These are phyloP conservation scores for Ceratocystis cubensis DNA, from an alignment of 2,329 filamentous ascomycete species.

Conservation along the genomic window DNA sequence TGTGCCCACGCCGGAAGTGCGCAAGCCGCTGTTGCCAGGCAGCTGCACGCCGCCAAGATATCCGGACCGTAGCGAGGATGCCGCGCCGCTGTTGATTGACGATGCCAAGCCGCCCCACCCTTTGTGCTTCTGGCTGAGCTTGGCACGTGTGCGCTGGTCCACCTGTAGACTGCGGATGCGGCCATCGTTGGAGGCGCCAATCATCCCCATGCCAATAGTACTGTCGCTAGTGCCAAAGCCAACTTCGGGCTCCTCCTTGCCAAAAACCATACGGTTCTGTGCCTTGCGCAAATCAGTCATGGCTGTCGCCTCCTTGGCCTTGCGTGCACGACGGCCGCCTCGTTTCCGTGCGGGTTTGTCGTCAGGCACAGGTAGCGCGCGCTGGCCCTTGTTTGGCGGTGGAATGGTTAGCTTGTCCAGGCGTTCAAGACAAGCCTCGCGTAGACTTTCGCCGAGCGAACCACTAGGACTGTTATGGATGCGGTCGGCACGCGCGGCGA, in stretches of 20 bases:
- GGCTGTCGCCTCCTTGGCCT: conserved; percentile 90
- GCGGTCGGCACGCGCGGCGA: conserved; percentile 84
- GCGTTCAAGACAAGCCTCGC: conserved; percentile 68
- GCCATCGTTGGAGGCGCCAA: conserved; percentile 79
- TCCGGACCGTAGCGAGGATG: conserved; percentile 47
- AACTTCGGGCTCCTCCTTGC: conserved; percentile 86
- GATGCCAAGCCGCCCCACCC: conserved; percentile 84
- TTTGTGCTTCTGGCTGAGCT: conserved; percentile 87
- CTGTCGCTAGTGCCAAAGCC: conserved; percentile 79
- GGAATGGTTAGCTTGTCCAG: conserved; percentile 89
- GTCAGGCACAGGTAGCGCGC: conserved; percentile 81
- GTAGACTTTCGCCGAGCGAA: conserved; percentile 68
- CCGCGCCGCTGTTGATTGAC: conserved; percentile 67
- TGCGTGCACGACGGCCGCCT: conserved; percentile 75
- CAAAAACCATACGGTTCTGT: conserved; percentile 91
- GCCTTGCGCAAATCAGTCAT: conserved; percentile 95
- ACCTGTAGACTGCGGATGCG: conserved; percentile 78
- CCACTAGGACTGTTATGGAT: conserved; percentile 73
- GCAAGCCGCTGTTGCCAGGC: conserved; percentile 53
- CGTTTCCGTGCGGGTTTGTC: conserved; percentile 91
- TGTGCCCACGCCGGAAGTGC: conserved; percentile 69
- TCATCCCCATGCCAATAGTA: conserved; percentile 87
- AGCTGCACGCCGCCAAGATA: conserved; percentile 17
- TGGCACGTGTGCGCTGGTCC: conserved; percentile 84
- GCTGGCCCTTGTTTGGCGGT: conserved; percentile 73